These are phyloP conservation scores for Vitis hybrid DNA, from an alignment of 177 flowering plant species.

Conservation along the genomic window DNA sequence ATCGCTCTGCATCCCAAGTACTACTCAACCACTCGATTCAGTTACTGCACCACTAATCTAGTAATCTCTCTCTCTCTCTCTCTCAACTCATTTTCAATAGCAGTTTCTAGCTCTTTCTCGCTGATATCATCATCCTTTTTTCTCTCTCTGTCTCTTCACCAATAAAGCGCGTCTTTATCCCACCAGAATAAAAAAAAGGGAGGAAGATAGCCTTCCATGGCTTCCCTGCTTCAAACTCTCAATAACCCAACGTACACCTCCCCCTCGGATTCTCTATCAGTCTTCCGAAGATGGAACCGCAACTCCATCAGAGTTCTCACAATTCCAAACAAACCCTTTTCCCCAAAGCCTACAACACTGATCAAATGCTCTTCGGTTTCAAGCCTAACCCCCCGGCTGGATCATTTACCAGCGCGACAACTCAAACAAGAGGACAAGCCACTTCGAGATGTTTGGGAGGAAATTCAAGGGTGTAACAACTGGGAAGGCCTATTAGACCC, in stretches of 20 bases:
- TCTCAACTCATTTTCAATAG: neutral
- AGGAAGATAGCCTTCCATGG: constrained; percentile 5
- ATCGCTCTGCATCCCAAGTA: no score
- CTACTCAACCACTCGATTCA: no score
- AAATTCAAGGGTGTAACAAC: constrained; percentile 56
- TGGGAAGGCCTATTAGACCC: constrained; percentile 72
- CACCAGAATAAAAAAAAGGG: neutral
- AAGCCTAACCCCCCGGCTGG: constrained; percentile 10
- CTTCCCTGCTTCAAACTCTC: constrained; percentile 8
- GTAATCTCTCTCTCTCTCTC: no score
- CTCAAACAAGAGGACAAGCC: constrained; percentile 19
- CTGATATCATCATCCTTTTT: neutral
- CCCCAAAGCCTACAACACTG: neutral
- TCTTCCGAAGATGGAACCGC: neutral
- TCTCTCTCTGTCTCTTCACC: neutral
- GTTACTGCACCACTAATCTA: no score
- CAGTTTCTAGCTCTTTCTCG: neutral
- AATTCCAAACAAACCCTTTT: constrained; percentile 11
- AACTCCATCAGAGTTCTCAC: neutral
- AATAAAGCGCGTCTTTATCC: neutral
- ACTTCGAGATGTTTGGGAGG: constrained; percentile 44
- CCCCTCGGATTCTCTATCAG: neutral
- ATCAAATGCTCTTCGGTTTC: constrained; percentile 12
- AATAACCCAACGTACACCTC: neutral
- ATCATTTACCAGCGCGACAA: constrained; percentile 6